phyloP scores from a whole-genome alignment of 106 monocot species.

The Dioscorea dumetorum region DNA sequence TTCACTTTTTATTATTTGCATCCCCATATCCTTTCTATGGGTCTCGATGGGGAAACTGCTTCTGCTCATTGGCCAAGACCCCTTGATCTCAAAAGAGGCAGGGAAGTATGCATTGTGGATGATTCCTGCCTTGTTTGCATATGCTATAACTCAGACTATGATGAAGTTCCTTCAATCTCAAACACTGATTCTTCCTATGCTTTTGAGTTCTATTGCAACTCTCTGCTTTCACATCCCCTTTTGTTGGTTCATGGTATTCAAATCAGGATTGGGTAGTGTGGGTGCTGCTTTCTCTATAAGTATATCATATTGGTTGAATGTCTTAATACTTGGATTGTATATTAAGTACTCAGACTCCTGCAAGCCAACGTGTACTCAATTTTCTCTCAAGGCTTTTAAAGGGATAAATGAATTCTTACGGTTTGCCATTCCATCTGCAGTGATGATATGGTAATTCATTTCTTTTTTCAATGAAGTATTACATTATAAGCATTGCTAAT shows the following conservation, averaged over 20 bases:
- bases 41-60: constrained; percentile 22
- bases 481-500: not conserved
- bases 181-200: constrained; percentile 32
- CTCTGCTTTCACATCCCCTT: constrained; percentile 35
- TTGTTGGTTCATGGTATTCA: constrained; percentile 34
- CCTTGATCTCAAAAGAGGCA: constrained; percentile 18
- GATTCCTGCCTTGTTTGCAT: constrained; percentile 30
- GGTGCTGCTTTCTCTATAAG: constrained; percentile 35
- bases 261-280: constrained; percentile 19
- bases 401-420: constrained; percentile 18
- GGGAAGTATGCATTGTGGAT: constrained; percentile 20
- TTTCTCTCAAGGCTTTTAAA: constrained; percentile 18
- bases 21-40: constrained; percentile 30
- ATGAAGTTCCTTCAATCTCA: constrained; percentile 36
- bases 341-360: constrained; percentile 19
- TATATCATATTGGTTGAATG: constrained; percentile 26
- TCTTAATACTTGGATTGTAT: constrained; percentile 22
- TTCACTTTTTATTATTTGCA: constrained; percentile 18
- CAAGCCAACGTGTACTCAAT: constrained; percentile 12
- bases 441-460: constrained; percentile 33
- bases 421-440: constrained; percentile 29
- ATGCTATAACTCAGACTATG: constrained; percentile 20
- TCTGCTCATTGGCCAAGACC: constrained; percentile 21
- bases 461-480: not conserved
- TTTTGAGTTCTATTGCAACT: constrained; percentile 2